Percentiles rank a stretch among this genome's conserved stretches.
Evolutionary conservation across 331 rosid genomes (phyloP).

Genomic region (Phaseolus coccineus): DNA sequence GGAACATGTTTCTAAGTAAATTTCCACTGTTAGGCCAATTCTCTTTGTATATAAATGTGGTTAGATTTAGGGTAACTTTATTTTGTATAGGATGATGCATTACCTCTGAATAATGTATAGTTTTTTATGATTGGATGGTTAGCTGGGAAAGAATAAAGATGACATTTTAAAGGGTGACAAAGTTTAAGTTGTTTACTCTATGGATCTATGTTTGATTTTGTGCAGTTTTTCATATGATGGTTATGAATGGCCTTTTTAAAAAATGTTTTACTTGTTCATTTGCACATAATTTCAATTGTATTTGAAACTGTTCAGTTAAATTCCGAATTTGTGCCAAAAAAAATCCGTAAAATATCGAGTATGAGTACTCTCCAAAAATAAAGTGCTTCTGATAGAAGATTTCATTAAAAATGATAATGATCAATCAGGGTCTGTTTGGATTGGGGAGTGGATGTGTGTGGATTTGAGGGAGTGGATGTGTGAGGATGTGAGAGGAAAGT

Average conservation of each 20-base stretch:
- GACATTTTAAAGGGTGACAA: not conserved
- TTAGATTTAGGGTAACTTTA: constrained; percentile 7
- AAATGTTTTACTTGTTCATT: not conserved
- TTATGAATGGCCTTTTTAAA: not conserved
- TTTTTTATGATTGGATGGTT: constrained; percentile 11
- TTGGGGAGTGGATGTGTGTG: too few relatives aligned
- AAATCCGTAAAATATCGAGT: too few relatives aligned
- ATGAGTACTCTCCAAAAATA: too few relatives aligned
- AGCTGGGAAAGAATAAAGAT: not conserved
- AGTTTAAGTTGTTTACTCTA: not conserved
- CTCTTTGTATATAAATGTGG: constrained; percentile 30
- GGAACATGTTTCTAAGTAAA: not conserved
- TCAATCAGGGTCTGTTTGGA: too few relatives aligned
- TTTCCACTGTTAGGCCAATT: constrained; percentile 3
- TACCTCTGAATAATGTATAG: constrained; percentile 29
- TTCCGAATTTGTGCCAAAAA: not conserved
- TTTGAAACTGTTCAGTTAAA: not conserved
- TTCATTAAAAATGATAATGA: too few relatives aligned
- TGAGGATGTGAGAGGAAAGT: too few relatives aligned
- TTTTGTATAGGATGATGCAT: constrained; percentile 20
- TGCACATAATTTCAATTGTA: not conserved
- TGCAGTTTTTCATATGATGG: not conserved
- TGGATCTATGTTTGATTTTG: constrained; percentile 4
- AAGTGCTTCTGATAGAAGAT: too few relatives aligned
- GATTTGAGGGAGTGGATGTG: too few relatives aligned